Percentiles rank a stretch among this genome's conserved stretches.
phyloP scores from a whole-genome alignment of 2,329 filamentous ascomycete species.

The Chrysoporthe puriensis region DNA sequence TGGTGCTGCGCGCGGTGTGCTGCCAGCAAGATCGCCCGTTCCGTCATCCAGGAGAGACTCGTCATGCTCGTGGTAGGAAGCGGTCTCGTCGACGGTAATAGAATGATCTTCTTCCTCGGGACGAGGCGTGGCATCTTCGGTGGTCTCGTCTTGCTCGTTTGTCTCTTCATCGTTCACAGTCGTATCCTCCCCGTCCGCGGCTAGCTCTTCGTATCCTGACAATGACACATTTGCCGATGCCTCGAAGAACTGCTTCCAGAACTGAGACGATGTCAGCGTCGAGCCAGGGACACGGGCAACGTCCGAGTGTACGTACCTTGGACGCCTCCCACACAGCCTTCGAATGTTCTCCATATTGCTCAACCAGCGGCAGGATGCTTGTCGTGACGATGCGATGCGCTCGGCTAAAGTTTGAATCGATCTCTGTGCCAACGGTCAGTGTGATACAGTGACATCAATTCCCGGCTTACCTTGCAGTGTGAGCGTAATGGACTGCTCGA shows the following conservation, averaged over 20 bases:
- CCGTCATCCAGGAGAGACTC: constrained; percentile 70
- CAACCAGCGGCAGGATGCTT: constrained; percentile 89
- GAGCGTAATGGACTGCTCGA: constrained; percentile 95
- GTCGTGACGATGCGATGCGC: constrained; percentile 95
- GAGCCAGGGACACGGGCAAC: too few relatives aligned
- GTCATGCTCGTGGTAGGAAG: constrained; percentile 46
- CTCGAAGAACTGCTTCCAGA: constrained; percentile 99
- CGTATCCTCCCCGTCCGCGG: constrained; percentile 64
- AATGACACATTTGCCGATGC: constrained; percentile 96
- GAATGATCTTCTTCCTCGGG: constrained; percentile 36
- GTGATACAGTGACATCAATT: background rate
- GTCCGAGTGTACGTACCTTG: constrained; percentile 61
- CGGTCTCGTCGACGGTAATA: constrained; percentile 40
- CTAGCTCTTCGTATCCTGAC: constrained; percentile 87
- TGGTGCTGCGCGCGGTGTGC: constrained; percentile 66
- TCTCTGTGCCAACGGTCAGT: constrained; percentile 62
- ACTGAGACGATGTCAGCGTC: constrained; percentile 54
- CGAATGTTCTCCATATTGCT: constrained; percentile 94
- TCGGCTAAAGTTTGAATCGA: constrained; percentile 97
- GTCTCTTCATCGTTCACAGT: constrained; percentile 54
- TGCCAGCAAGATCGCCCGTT: constrained; percentile 63
- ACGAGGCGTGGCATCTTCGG: constrained; percentile 38
- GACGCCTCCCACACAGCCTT: constrained; percentile 95
- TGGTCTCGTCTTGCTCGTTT: constrained; percentile 60
- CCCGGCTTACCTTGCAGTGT: constrained; percentile 76